Percentiles rank a stretch among this genome's conserved stretches.
phyloP scores from a whole-genome alignment of 2,329 filamentous ascomycete species.

The Aspergillus hiratsukae region DNA sequence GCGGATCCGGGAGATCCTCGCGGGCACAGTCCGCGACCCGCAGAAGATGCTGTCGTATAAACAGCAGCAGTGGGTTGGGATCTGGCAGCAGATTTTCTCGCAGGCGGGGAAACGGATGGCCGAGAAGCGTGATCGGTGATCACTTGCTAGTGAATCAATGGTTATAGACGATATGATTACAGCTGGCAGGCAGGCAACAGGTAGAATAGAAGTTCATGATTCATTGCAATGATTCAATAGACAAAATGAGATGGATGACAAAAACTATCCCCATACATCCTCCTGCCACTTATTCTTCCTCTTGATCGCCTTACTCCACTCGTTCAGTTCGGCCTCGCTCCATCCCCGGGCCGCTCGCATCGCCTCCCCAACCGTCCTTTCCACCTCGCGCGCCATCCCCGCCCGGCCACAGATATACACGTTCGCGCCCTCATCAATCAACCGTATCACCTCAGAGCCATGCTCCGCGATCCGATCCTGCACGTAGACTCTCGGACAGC shows the following conservation, averaged over 20 bases:
- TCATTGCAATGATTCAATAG: no score
- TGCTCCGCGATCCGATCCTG: constrained; percentile 35
- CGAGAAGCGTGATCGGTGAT: not conserved
- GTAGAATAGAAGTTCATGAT: not conserved
- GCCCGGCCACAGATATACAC: constrained; percentile 39
- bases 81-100: constrained; percentile 67
- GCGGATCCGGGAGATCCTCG: constrained; percentile 70
- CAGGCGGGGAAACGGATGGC: constrained; percentile 21
- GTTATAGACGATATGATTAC: not conserved
- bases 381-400: constrained; percentile 41
- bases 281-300: constrained; percentile 51
- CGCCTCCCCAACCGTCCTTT: constrained; percentile 34
- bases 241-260: not conserved
- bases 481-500: constrained; percentile 28
- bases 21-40: constrained; percentile 56
- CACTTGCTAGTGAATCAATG: not conserved
- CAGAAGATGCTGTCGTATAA: constrained; percentile 49
- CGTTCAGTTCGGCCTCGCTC: constrained; percentile 38
- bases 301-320: constrained; percentile 48
- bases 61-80: constrained; percentile 68
- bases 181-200: not conserved
- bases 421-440: constrained; percentile 37
- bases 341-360: constrained; percentile 35
- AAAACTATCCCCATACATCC: constrained; percentile 44
- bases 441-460: constrained; percentile 24